Conservation (phyloP, 805 yeast genomes). For the Myxozyma monticola region DNA sequence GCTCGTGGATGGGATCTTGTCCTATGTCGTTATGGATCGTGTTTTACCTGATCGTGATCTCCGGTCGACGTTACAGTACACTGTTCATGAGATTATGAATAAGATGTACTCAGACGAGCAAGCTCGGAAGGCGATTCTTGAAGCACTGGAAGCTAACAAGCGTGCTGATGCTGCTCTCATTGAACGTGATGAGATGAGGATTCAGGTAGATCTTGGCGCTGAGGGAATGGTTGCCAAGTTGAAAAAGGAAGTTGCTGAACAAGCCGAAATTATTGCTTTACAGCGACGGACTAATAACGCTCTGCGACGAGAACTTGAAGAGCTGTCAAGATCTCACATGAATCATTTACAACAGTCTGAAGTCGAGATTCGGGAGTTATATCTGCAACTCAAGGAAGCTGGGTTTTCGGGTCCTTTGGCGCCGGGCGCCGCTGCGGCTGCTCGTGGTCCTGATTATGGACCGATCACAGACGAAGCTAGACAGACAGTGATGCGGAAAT, state of each 20-base stretch:
- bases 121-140: constrained; percentile 69
- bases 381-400: constrained; percentile 55
- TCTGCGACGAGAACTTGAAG: constrained; percentile 62
- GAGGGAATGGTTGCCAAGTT: constrained; percentile 67
- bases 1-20: constrained; percentile 63
- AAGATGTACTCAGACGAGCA: constrained; percentile 81
- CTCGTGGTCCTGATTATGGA: constrained; percentile 4
- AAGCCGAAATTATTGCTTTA: constrained; percentile 55
- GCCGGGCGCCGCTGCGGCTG: neutral
- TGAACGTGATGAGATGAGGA: constrained; percentile 62
- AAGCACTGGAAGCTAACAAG: constrained; percentile 53
- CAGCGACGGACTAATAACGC: constrained; percentile 64
- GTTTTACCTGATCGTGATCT: constrained; percentile 38
- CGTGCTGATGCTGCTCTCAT: constrained; percentile 57
- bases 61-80: constrained; percentile 35
- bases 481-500: constrained; percentile 11
- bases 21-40: constrained; percentile 57
- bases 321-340: constrained; percentile 48
- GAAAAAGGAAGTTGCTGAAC: constrained; percentile 61
- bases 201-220: constrained; percentile 72
- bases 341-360: constrained; percentile 47
- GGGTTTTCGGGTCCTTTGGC: constrained; percentile 15
- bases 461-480: constrained; percentile 12
- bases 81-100: constrained; percentile 49
- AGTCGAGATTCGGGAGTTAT: constrained; percentile 58